Percentiles rank a stretch among this genome's conserved stretches.
phyloP scores from a whole-genome alignment of 352 stramenopile genomes.

The Pythium phragmiticola region DNA sequence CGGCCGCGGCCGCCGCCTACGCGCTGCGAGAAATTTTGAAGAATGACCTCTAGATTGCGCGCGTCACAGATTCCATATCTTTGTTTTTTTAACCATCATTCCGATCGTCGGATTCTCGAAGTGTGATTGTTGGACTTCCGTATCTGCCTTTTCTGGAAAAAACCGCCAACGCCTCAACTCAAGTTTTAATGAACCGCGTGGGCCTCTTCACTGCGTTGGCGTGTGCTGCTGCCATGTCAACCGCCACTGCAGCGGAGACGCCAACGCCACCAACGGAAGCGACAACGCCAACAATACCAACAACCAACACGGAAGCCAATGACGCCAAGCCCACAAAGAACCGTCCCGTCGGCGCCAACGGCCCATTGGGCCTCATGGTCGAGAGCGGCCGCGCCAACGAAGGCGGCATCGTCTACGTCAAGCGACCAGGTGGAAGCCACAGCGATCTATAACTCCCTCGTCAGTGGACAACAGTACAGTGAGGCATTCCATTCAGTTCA shows the following conservation, averaged over 20 bases:
- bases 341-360: conserved; percentile 1
- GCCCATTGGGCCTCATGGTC: conserved; percentile 6
- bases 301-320: too few species aligned
- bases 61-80: neutral
- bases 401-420: conserved; percentile 21
- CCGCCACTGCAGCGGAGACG: conserved; percentile 3
- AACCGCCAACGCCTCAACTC: too few species aligned
- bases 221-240: neutral
- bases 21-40: conserved; percentile 71
- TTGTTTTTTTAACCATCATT: too few species aligned
- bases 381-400: conserved; percentile 5
- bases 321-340: neutral
- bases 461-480: too few species aligned
- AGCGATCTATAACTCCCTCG: conserved; percentile 12
- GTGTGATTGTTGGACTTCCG: too few species aligned
- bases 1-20: conserved; percentile 72
- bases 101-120: too few species aligned
- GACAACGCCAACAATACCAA: neutral
- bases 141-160: too few species aligned
- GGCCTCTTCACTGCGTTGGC: conserved; percentile 3
- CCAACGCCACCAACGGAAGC: neutral
- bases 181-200: neutral
- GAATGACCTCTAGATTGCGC: conserved; percentile 45
- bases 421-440: neutral
- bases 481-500: neutral